Base-by-base conservation (phyloP, 2,329 filamentous ascomycete genomes). In the Claviceps paspali region DNA sequence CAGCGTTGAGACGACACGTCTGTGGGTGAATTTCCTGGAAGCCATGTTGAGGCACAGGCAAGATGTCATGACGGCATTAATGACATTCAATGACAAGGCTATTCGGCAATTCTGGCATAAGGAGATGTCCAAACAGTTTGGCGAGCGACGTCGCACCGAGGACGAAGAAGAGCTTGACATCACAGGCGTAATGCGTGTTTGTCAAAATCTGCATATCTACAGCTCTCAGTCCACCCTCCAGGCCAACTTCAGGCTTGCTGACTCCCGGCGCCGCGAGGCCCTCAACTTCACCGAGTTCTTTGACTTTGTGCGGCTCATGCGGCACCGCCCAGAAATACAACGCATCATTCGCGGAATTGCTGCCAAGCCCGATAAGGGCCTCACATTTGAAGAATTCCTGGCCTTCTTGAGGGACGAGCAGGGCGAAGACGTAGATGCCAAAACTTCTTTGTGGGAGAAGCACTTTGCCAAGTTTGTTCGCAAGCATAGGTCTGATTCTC, bases 171-270 rank as follows among this genome's bases (percentile, higher is more conserved):
- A 72, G 38, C 75, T 96, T 36, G 79, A 88, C 47, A 74, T 93
- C 38, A 67, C 69, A 12, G 82, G 82, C 9, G 79, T 94, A 22
- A 80, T 87, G 53, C 77, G 79, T 41, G 69, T 96, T 11, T 96
- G 91, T 60, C 81, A 82, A 42, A 87, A 80, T 50, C 66, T 96
- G 33, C 87, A 96, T 55, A 94, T 98, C 49, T 87, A 95, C 56
- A 85, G 83, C 50, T 82, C 85, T 2, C 75, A 79, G 42, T 71
- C 74, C 38, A 79, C 82, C 32, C 65, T 96, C 4, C 75, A 73
- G 38, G 65, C 70, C 23, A 82, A 81, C 48, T 95, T 96, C 49
- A 65, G 73, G 39, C 68, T 74, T 41, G 83, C 82, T 5, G 82
- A 88, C 50, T 62, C 63, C n/a, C 67, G 70, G 18, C 61, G 64